Base-by-base conservation (phyloP, 2,329 filamentous ascomycete species). In the Clonostachys byssicola region DNA sequence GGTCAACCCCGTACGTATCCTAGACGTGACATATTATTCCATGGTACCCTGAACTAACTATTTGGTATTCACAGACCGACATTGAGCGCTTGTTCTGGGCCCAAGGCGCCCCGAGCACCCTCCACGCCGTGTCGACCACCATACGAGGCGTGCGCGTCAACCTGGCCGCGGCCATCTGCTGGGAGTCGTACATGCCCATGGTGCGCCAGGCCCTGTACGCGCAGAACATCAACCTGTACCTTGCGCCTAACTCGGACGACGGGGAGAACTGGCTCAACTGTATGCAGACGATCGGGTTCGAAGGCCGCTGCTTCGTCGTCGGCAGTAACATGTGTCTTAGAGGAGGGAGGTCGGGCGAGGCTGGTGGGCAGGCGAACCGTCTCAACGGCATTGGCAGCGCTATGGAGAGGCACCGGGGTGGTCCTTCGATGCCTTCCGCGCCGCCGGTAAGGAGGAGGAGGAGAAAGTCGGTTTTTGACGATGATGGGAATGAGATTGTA, bases 151-250 rank as follows among this genome's bases (percentile, higher is more conserved):
- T 91, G 3, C 83, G 82, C 52, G 69, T 96, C 50, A 92, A 89
- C 48, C 78, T 96, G 50, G 92, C 86, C 0, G 84, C 88, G 4
- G 92, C 91, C 5, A 95, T 97, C 54, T 96, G 92, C 73, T 96
- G 92, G 92, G 92, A 97, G 66, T 96, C 89, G 65, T 95, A 92
- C 70, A 96, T 96, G 91, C 92, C 92, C 0, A 72, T 96, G 16
- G 74, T 96, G 8, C 81, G 92, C 16, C 88, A 95, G 62, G 78
- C 83, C 14, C 74, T 96, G 36, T 97, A 96, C 65, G 78, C 82
- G 3, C 92, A 96, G 65, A 95, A 95, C 60, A 83, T 96, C 58
- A 95, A 95, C 63, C 70, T 96, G 12, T 96, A 92, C 66, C 80
- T 96, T 3, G 91, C 92, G 0, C 92, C 92, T 0, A 96, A 92